These are phyloP conservation scores for Pistacia atlantica DNA, from an alignment of 345 rosid genomes.

Conservation along the genomic window DNA sequence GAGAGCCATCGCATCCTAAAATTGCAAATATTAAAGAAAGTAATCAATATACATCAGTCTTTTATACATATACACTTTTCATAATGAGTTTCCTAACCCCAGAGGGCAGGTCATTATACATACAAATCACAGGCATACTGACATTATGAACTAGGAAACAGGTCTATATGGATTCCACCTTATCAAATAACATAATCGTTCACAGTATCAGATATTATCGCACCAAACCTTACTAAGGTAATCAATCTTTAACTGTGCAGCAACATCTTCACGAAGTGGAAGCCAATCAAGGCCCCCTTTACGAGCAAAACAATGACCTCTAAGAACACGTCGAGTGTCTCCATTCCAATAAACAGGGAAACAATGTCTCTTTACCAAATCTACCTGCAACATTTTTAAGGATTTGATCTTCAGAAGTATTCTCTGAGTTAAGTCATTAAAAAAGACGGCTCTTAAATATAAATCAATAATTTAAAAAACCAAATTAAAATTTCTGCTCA, in stretches of 20 bases:
- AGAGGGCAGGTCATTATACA: no score
- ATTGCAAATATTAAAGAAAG: no score
- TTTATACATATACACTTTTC: no score
- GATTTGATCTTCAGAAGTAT: no score
- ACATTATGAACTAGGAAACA: no score
- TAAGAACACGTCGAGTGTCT: slow-evolving; percentile 89
- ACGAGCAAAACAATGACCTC: slow-evolving; percentile 98
- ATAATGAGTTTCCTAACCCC: no score
- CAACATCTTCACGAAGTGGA: slow-evolving; percentile 88
- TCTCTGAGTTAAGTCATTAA: no score
- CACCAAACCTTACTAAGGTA: slow-evolving; percentile 71
- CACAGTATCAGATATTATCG: not conserved
- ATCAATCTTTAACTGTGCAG: slow-evolving; percentile 87
- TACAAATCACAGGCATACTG: no score
- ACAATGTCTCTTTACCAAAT: slow-evolving; percentile 54
- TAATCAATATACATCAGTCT: no score
- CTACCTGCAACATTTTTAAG: no score
- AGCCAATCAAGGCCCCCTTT: slow-evolving; percentile 96
- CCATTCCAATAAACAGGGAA: slow-evolving; percentile 98
- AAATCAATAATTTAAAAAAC: not conserved
- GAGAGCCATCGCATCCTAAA: no score
- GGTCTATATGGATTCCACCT: not conserved
- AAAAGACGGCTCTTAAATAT: no score
- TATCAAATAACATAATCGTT: not conserved
- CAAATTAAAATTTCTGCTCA: not conserved